Evolutionary conservation across 768 basidiomycete genomes (phyloP).

Genomic region (Agaricus subrufescens): DNA sequence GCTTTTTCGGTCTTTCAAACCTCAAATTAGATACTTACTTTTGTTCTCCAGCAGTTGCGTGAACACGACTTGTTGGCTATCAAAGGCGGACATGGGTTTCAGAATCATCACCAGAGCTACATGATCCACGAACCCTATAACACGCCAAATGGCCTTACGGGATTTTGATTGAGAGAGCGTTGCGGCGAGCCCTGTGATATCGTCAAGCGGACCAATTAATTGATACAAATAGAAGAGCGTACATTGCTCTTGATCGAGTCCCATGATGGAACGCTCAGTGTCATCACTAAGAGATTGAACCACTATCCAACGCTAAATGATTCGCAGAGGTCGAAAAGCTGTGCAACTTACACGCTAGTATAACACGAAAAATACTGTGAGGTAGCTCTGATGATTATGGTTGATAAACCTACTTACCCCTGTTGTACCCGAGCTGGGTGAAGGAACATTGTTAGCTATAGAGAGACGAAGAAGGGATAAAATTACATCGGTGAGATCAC

Average conservation of each 20-base stretch:
- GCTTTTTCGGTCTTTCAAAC: background rate
- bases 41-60: slow-evolving; percentile 30
- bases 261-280: slow-evolving; percentile 49
- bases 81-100: background rate
- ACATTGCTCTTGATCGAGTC: slow-evolving; percentile 51
- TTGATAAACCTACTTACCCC: slow-evolving; percentile 22
- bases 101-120: background rate
- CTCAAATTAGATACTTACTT: background rate
- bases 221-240: background rate
- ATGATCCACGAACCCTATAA: slow-evolving; percentile 35
- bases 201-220: background rate
- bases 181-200: slow-evolving; percentile 35
- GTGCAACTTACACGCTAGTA: slow-evolving; percentile 11
- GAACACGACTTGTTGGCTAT: slow-evolving; percentile 55
- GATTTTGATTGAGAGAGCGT: slow-evolving; percentile 39
- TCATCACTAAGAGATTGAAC: slow-evolving; percentile 5
- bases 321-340: background rate
- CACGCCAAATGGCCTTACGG: slow-evolving; percentile 48
- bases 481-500: slow-evolving; percentile 52
- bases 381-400: no score
- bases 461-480: background rate
- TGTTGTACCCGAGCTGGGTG: slow-evolving; percentile 44
- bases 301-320: background rate
- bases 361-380: background rate
- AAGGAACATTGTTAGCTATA: background rate